These are phyloP conservation scores for Clitoria ternatea DNA, from an alignment of 306 rosid species.

Conservation along the genomic window DNA sequence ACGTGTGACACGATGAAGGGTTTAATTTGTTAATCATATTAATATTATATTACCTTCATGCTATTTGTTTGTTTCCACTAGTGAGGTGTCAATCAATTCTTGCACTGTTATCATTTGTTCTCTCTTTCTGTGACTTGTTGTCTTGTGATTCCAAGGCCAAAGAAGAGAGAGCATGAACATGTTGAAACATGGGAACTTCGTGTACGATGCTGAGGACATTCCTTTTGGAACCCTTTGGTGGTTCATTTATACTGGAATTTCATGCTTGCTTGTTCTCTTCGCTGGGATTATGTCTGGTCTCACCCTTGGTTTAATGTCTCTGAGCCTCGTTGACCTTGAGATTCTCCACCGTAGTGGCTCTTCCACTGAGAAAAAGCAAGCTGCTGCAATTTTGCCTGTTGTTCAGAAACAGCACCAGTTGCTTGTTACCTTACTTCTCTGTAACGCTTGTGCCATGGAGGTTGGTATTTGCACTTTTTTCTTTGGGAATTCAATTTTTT, in stretches of 20 bases:
- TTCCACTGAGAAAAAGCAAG: slow-evolving; percentile 66
- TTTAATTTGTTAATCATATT: background rate
- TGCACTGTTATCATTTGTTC: background rate
- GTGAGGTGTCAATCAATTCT: background rate
- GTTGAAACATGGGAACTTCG: slow-evolving; percentile 22
- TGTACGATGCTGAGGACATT: slow-evolving; percentile 49
- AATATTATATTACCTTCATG: background rate
- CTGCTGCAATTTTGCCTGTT: slow-evolving; percentile 72
- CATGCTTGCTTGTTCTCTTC: slow-evolving; percentile 53
- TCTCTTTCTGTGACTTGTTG: background rate
- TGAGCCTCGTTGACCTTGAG: slow-evolving; percentile 74
- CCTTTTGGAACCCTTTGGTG: slow-evolving; percentile 58
- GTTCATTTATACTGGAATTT: slow-evolving; percentile 64
- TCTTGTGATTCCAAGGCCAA: too few relatives aligned
- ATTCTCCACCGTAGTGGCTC: slow-evolving; percentile 73
- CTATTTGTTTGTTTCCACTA: background rate
- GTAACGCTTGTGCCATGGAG: slow-evolving; percentile 97
- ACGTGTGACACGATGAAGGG: background rate
- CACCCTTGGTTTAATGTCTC: slow-evolving; percentile 80
- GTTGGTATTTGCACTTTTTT: slow-evolving; percentile 33
- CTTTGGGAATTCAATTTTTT: background rate
- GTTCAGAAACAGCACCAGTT: slow-evolving; percentile 87
- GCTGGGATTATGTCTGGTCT: slow-evolving; percentile 98
- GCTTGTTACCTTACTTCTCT: slow-evolving; percentile 76
- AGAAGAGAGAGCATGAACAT: background rate